Base-by-base conservation (phyloP, 1,284 basidiomycete species). In the Caloboletus firmus region DNA sequence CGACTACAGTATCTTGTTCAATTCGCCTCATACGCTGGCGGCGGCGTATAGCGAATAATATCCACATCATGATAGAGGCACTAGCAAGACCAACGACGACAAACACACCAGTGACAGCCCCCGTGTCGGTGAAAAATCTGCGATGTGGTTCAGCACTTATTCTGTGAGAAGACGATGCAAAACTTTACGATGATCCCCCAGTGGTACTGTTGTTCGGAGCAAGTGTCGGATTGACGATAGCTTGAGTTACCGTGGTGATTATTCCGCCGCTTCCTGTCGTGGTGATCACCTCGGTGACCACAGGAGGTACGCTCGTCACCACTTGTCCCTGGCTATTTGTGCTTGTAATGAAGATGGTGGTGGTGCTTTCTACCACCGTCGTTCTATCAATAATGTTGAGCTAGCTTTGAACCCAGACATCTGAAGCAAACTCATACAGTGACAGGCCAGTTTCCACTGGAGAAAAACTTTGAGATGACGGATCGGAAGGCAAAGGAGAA, bases 71-170 rank as follows among this genome's bases (percentile, higher is more conserved):
- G 54, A 91, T 86, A 11, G 87, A 82, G 1, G 85, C 83, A 6
- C 77, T 79, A 12, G 87, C 83, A 24, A 91, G 77, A 35, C 87
- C 89, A 12, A 89, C 86, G 31, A 91, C 80, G 36, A 88, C 78
- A 63, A 91, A 91, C 22, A 90, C 87, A 43, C 83, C 89, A 7
- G 83, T 83, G 4, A 91, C 89, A 13, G 88, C 89, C 22, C 87
- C 87, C 35, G 83, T 86, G 63, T 89, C 84, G 28, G 70, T 64
- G 71, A 91, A 90, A 69, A 91, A 91, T 53, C 87, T 89, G 61
- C 11, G 32, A 41, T 31, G 37, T 52, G 52, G 45, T 55, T 61
- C 47, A 57, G 49, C 36, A 57, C 45, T 52, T 24, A 36, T 43
- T 32, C 39, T 39, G 31, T 26, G 32, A 42, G 30, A 17, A 47